Evolutionary conservation across 345 rosid species (phyloP).

Genomic region (Nasturtium officinale): DNA sequence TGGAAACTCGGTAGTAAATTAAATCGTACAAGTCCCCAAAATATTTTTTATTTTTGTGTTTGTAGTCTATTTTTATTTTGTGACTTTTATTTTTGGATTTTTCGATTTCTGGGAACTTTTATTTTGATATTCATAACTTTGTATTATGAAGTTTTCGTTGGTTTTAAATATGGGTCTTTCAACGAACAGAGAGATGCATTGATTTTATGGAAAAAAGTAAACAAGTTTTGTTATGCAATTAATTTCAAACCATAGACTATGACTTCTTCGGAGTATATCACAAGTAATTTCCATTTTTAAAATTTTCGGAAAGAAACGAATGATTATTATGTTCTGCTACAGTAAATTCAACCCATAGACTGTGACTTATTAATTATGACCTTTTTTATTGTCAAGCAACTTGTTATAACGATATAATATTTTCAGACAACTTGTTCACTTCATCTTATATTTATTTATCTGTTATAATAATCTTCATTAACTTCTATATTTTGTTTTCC

Average conservation of each 20-base stretch:
- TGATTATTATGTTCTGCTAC: background rate
- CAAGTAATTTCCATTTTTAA: background rate
- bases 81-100: background rate
- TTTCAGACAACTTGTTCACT: background rate
- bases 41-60: background rate
- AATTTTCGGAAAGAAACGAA: background rate
- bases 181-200: constrained; percentile 23
- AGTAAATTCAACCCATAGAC: constrained; percentile 17
- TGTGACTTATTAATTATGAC: background rate
- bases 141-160: too few species aligned
- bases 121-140: too few species aligned
- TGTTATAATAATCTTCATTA: constrained; percentile 32
- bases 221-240: background rate
- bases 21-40: background rate
- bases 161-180: constrained; percentile 18
- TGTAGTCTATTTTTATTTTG: background rate
- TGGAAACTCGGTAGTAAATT: background rate
- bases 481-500: constrained; percentile 45
- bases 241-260: constrained; percentile 6
- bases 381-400: background rate
- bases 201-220: background rate
- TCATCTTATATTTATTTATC: constrained; percentile 15
- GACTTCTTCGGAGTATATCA: background rate
- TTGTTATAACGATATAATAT: background rate
- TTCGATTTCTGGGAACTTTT: too few species aligned